Conservation (phyloP, 176 grass and related monocot genomes). For the Bonia amplexicaulis region DNA sequence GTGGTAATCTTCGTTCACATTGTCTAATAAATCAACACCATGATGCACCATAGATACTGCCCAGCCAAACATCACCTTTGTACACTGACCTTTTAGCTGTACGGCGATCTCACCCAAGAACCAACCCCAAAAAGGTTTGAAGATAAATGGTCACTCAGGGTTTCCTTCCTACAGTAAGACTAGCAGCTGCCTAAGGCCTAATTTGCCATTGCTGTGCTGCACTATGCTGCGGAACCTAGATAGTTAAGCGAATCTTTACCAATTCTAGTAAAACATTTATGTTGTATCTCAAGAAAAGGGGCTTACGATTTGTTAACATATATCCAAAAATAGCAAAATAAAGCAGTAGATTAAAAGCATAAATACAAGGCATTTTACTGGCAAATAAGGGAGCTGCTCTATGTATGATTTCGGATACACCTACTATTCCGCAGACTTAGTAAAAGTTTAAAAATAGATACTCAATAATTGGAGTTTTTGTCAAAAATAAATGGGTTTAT, state of each 20-base stretch:
- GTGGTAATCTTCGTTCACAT: not conserved
- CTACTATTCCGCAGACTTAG: not conserved
- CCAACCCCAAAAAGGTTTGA: not conserved
- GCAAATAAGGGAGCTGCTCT: not conserved
- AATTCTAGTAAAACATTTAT: not conserved
- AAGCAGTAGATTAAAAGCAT: not conserved
- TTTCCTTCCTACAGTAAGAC: not conserved
- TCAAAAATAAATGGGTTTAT: not conserved
- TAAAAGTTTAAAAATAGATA: not conserved
- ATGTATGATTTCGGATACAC: not conserved
- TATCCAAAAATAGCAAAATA: not conserved
- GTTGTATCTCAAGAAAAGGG: not conserved
- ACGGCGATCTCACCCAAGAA: not conserved
- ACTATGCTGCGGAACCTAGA: not conserved
- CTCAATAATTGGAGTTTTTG: not conserved
- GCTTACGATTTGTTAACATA: not conserved
- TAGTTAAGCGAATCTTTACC: not conserved
- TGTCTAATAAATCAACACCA: slow-evolving; percentile 5
- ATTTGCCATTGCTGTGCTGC: not conserved
- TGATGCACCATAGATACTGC: not conserved
- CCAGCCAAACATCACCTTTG: not conserved
- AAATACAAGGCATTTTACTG: not conserved
- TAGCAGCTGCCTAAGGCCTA: not conserved
- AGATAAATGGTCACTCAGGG: not conserved
- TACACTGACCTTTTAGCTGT: not conserved